Conservation (phyloP, 345 rosid genomes). For the Linum trigynum region DNA sequence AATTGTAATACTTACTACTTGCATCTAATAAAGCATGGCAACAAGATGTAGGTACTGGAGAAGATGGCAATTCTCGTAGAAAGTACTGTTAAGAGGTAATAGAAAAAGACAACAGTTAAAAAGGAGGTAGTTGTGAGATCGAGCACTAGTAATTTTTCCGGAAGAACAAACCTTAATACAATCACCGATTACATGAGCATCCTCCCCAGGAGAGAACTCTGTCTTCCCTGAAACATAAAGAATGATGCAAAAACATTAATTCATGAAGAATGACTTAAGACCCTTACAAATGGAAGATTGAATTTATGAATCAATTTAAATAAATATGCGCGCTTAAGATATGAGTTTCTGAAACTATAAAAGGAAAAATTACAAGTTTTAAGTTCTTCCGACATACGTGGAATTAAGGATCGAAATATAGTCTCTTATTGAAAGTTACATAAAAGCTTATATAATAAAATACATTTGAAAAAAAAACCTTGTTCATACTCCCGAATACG, state of each 20-base stretch:
- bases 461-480: constrained; percentile 37
- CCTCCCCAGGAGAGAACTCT: constrained; percentile 63
- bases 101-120: constrained; percentile 3
- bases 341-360: neutral
- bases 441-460: neutral
- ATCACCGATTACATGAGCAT: constrained; percentile 87
- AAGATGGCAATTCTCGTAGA: constrained; percentile 90
- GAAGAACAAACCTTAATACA: constrained; percentile 66
- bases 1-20: constrained; percentile 57
- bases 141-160: constrained; percentile 5
- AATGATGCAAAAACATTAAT: constrained; percentile 9
- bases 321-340: too few relatives aligned
- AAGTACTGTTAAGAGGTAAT: constrained; percentile 48
- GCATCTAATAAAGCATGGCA: constrained; percentile 93
- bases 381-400: too few relatives aligned
- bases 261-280: neutral
- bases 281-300: too few relatives aligned
- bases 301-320: neutral
- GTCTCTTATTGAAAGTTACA: too few relatives aligned
- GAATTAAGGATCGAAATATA: too few relatives aligned
- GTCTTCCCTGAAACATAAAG: constrained; percentile 53
- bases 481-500: constrained; percentile 87
- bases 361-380: too few relatives aligned
- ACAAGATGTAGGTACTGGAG: constrained; percentile 98
- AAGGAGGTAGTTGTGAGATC: neutral